Base-by-base conservation (phyloP, 2,329 filamentous ascomycete species). In the Trichoderma sp. region DNA sequence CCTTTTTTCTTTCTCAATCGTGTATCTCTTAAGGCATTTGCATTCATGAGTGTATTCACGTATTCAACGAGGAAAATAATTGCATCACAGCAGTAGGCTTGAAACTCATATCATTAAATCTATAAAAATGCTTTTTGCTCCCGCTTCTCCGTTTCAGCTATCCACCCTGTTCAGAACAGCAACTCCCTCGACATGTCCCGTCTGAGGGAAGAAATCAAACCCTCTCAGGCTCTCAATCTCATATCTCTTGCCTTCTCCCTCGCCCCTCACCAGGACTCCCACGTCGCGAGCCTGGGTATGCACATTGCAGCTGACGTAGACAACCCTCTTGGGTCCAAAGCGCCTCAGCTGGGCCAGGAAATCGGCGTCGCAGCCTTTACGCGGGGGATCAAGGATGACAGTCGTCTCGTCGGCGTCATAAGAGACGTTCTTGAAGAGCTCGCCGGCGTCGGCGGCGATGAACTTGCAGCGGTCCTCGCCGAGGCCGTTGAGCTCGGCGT, bases 141-240 rank as follows among this genome's bases (percentile, higher is more conserved):
- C 37, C 16, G 6, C 8, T 43, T 10, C 40, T 8, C 16, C 37
- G 8, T n/a, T 19, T 43, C 40, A 59, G 16, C 37, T 52, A 1
- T 87, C 86, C 16, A 87, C 83, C 72, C 87, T 81, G 72, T 87
- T 90, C 74, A 91, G 77, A 40, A 91, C 86, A 5, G 88, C 88
- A 52, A 91, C 88, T 57, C 89, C 88, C 77, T 92, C 89, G 0
- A 91, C 89, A 75, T 92, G 89, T 1, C 87, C 85, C 24, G 89
- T 91, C 81, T 98, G 95, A 14, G 96, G 96, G 81, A 99, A 99
- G 80, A 99, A 98, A 78, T 99, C 96, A 77, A 98, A 98, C 0
- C 95, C 96, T 59, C 91, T 86, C 58, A 99, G 81, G 77, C 92
- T 97, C 85, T 98, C 95, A 77, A 99, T 92, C 79, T 91, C 88